A percentile compares a stretch with the other conserved stretches of the same genome.
phyloP scores from a whole-genome alignment of 805 yeast genomes.

The Sugiyamaella lignohabitans region DNA sequence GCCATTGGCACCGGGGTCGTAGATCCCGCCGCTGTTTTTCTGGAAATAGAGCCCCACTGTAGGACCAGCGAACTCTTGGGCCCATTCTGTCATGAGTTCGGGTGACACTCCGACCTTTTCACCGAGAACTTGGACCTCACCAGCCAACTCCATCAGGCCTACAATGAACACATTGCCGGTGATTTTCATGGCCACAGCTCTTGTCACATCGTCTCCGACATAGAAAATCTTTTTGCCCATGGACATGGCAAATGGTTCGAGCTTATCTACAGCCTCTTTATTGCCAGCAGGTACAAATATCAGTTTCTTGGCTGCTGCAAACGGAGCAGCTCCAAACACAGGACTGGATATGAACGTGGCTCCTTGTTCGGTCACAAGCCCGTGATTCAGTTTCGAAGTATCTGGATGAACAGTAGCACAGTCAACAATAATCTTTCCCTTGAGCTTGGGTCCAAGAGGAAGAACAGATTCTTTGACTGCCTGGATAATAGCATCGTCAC shows the following conservation, averaged over 20 bases:
- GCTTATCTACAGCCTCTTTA: constrained; percentile 17
- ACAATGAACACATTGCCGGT: constrained; percentile 27
- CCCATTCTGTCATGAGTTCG: constrained; percentile 17
- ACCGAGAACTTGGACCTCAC: constrained; percentile 23
- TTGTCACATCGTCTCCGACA: constrained; percentile 24
- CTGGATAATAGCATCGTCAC: constrained; percentile 13
- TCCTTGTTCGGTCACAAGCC: constrained; percentile 15
- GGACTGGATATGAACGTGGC: constrained; percentile 25
- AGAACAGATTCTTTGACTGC: constrained; percentile 4
- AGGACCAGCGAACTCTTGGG: constrained; percentile 16
- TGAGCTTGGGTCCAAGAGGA: constrained; percentile 2
- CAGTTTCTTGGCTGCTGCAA: constrained; percentile 24
- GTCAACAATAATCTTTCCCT: constrained; percentile 24
- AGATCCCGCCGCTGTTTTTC: constrained; percentile 17
- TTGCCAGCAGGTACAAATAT: constrained; percentile 25
- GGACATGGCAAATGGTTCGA: constrained; percentile 22
- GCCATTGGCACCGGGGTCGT: constrained; percentile 18
- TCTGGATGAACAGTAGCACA: constrained; percentile 27
- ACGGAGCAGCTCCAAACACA: constrained; percentile 28
- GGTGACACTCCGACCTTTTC: constrained; percentile 25
- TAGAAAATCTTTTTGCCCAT: constrained; percentile 25
- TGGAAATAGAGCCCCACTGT: constrained; percentile 16
- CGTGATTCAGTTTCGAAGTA: constrained; percentile 18
- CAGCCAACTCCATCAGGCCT: constrained; percentile 26
- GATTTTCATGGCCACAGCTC: constrained; percentile 23